Evolutionary conservation across 2,329 filamentous ascomycete species (phyloP), one percentile per base, ranked within the genome.

Genomic region (Alternaria atra): DNA sequence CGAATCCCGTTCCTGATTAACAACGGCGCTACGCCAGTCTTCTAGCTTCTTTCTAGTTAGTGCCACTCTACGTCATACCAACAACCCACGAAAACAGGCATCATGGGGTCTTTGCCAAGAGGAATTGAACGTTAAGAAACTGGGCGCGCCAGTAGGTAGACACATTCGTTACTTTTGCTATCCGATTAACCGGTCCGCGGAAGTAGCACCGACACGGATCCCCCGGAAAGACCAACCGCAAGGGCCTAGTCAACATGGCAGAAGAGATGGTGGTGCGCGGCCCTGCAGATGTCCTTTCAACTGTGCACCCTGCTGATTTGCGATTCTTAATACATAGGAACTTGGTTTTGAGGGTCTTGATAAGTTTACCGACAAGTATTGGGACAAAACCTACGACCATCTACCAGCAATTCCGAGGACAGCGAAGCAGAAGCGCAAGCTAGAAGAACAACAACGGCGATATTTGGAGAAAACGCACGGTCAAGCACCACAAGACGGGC

Each of bases 271-370:
- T 71, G 61, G 71, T 74, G 67, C 63, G 71, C 60, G 59, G 35
- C 55, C 42, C 55, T 35, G 39, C 20, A 44, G 9, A 13, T 34
- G 12, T 34, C 50, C 20, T 30, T 17, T 43, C n/a, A 23, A 35
- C 15, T 10, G 15, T 55, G 37, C 32, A 30, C 10, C 50, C 10
- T 53, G 59, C 66, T 69, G 62, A 70, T 64, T 53, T 43, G 32
- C 42, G 12, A 12, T 51, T 52, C 40, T 55, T 39, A 35, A 25
- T 10, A 10, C 42, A 55, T 54, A 79, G 76, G 76, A 79, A 63
- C 73, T 79, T 7, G 76, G 76, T 2, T 72, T 77, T 40, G 72
- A 74, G 60, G 74, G 74, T n/a, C 60, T 78, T 5, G 71, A 78
- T 52, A 68, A 60, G 17, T 60, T 72, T 30, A 65, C 72, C 20